Evolutionary conservation across 2,329 filamentous ascomycete species (phyloP).

Genomic region (Pseudonectria foliicola): DNA sequence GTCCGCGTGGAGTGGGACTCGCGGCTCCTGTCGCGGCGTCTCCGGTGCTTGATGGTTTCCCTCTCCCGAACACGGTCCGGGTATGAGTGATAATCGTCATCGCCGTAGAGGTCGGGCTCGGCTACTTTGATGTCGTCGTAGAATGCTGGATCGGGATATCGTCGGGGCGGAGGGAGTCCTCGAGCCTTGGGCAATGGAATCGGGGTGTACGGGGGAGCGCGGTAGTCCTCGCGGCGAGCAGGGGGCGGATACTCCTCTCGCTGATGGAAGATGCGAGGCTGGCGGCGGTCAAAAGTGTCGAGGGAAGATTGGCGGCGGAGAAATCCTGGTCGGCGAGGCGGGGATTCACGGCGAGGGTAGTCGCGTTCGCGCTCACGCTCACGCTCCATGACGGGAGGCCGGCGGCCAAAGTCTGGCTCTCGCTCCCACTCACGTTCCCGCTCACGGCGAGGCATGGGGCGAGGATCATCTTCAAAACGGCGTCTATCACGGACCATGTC

Average conservation of each 20-base stretch:
- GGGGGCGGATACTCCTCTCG: slow-evolving; percentile 59
- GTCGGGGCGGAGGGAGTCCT: slow-evolving; percentile 51
- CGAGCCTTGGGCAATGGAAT: slow-evolving; percentile 62
- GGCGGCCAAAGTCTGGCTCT: slow-evolving; percentile 42
- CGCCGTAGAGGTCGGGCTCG: slow-evolving; percentile 61
- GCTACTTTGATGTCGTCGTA: slow-evolving; percentile 61
- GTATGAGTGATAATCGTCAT: slow-evolving; percentile 63
- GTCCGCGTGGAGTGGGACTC: slow-evolving; percentile 34
- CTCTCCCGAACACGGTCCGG: slow-evolving; percentile 55
- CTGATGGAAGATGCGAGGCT: slow-evolving; percentile 43
- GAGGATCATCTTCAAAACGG: slow-evolving; percentile 48
- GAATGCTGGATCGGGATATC: slow-evolving; percentile 47
- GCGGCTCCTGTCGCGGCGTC: slow-evolving; percentile 35
- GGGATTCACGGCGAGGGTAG: slow-evolving; percentile 35
- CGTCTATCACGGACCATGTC: slow-evolving; percentile 42
- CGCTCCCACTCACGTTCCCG: slow-evolving; percentile 19
- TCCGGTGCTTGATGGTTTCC: slow-evolving; percentile 46
- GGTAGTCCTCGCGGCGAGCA: slow-evolving; percentile 39
- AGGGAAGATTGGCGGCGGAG: slow-evolving; percentile 80
- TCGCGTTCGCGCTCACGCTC: slow-evolving; percentile 48
- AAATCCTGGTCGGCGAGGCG: slow-evolving; percentile 57
- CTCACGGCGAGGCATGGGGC: slow-evolving; percentile 26
- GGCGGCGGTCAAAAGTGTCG: slow-evolving; percentile 80
- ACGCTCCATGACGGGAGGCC: slow-evolving; percentile 47
- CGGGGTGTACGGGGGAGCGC: slow-evolving; percentile 46